These are phyloP conservation scores for Fusarium sp. DNA, from an alignment of 2,329 filamentous ascomycete species.

Conservation along the genomic window DNA sequence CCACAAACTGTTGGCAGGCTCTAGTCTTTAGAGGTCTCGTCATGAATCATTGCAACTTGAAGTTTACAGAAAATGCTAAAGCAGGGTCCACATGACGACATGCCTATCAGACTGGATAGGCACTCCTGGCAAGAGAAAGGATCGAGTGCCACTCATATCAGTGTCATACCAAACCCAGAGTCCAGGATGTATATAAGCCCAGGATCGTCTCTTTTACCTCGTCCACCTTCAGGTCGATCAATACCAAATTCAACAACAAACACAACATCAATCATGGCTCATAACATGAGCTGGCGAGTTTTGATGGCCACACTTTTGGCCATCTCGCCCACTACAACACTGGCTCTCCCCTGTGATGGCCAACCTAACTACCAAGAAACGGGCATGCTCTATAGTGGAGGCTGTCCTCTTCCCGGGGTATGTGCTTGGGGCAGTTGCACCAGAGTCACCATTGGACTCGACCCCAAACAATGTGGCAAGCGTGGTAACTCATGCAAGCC, in stretches of 20 bases:
- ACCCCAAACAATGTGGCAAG: conserved; percentile 27
- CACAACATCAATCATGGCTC: conserved; percentile 20
- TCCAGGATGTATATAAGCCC: conserved; percentile 26
- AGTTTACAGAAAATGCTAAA: neutral
- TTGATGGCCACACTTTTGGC: conserved; percentile 9
- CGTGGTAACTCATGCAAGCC: conserved; percentile 27
- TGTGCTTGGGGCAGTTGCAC: conserved; percentile 39
- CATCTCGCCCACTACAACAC: neutral
- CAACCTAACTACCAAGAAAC: conserved; percentile 7
- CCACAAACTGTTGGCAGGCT: conserved; percentile 4
- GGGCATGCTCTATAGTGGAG: conserved; percentile 27
- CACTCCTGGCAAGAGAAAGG: too few species aligned
- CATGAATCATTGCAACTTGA: conserved; percentile 3
- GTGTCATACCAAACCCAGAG: too few species aligned
- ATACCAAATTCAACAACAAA: conserved; percentile 19
- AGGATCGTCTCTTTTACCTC: conserved; percentile 10
- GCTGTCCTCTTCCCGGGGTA: conserved; percentile 32
- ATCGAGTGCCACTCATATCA: neutral
- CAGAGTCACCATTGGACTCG: conserved; percentile 34
- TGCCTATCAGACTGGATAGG: neutral
- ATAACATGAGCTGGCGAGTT: conserved; percentile 26
- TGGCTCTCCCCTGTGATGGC: conserved; percentile 1
- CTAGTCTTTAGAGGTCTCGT: neutral
- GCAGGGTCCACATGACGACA: conserved; percentile 18
- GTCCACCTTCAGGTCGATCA: conserved; percentile 13